A percentile compares a stretch with the other conserved stretches of the same genome.
These are phyloP conservation scores for Exophiala sideris DNA, from an alignment of 2,329 filamentous ascomycete genomes.

Conservation along the genomic window DNA sequence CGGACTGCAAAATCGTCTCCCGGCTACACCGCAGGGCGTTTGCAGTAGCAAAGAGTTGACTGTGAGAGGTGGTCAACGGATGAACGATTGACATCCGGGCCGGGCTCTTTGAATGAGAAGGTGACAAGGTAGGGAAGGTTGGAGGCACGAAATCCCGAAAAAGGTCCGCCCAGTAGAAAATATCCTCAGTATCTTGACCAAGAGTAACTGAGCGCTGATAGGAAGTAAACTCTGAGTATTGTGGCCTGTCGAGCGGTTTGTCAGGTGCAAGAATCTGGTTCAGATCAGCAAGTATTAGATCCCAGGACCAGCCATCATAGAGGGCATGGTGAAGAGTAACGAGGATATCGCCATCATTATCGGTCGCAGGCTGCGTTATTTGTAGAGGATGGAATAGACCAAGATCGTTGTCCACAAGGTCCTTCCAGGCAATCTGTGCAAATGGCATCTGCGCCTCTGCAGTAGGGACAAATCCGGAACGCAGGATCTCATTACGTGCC, in stretches of 20 bases:
- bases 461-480: slow-evolving; percentile 67
- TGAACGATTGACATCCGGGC: slow-evolving; percentile 17
- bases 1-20: slow-evolving; percentile 74
- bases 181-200: not conserved
- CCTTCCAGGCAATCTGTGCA: slow-evolving; percentile 63
- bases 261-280: slow-evolving; percentile 45
- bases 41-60: slow-evolving; percentile 38
- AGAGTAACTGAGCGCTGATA: slow-evolving; percentile 39
- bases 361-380: slow-evolving; percentile 35
- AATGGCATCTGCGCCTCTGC: slow-evolving; percentile 47
- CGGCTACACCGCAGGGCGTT: slow-evolving; percentile 52
- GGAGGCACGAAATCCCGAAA: slow-evolving; percentile 56
- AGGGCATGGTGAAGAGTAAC: slow-evolving; percentile 74
- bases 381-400: slow-evolving; percentile 58
- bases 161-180: slow-evolving; percentile 65
- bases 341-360: slow-evolving; percentile 33
- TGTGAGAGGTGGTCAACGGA: slow-evolving; percentile 32
- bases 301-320: slow-evolving; percentile 92
- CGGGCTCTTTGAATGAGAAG: not conserved
- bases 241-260: slow-evolving; percentile 44
- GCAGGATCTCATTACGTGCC: slow-evolving; percentile 61
- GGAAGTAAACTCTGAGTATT: slow-evolving; percentile 59
- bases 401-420: slow-evolving; percentile 35
- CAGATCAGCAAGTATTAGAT: slow-evolving; percentile 69
- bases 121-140: slow-evolving; percentile 47